These are phyloP conservation scores for Penicillium sp. DNA, from an alignment of 2,329 filamentous ascomycete species.

Conservation along the genomic window DNA sequence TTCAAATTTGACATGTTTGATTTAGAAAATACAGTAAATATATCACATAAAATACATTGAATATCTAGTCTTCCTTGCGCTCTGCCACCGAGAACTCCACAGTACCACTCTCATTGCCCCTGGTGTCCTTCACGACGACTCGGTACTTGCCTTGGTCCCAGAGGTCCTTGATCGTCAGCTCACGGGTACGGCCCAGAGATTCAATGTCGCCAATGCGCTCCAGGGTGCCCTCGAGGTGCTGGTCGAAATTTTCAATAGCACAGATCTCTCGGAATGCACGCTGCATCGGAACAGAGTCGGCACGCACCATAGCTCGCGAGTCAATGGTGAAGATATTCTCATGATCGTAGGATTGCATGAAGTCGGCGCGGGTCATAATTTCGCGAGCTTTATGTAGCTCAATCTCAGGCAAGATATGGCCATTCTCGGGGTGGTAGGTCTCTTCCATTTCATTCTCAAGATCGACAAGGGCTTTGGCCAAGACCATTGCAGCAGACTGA, in stretches of 20 bases:
- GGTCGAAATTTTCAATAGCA: constrained; percentile 70
- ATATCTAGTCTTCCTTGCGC: constrained; percentile 29
- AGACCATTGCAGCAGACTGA: constrained; percentile 85
- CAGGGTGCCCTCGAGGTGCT: constrained; percentile 78
- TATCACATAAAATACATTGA: constrained; percentile 1
- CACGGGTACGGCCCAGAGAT: constrained; percentile 86
- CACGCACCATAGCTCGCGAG: constrained; percentile 79
- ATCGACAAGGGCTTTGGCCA: constrained; percentile 89
- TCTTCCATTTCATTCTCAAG: constrained; percentile 63
- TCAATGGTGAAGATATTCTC: constrained; percentile 96
- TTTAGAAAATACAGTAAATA: neutral
- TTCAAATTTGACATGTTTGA: neutral
- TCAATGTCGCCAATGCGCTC: constrained; percentile 91
- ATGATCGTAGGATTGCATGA: constrained; percentile 88
- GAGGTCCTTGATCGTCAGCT: constrained; percentile 92
- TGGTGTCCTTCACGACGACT: constrained; percentile 53
- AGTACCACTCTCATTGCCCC: constrained; percentile 48
- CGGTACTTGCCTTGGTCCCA: constrained; percentile 81
- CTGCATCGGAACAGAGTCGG: constrained; percentile 95
- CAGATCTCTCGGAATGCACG: constrained; percentile 87
- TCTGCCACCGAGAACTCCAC: constrained; percentile 49
- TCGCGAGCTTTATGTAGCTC: constrained; percentile 81
- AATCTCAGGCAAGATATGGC: constrained; percentile 77
- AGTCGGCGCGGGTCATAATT: constrained; percentile 94
- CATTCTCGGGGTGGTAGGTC: constrained; percentile 64